Base-by-base conservation (phyloP, 306 rosid species). In the Cucurbita moschata region DNA sequence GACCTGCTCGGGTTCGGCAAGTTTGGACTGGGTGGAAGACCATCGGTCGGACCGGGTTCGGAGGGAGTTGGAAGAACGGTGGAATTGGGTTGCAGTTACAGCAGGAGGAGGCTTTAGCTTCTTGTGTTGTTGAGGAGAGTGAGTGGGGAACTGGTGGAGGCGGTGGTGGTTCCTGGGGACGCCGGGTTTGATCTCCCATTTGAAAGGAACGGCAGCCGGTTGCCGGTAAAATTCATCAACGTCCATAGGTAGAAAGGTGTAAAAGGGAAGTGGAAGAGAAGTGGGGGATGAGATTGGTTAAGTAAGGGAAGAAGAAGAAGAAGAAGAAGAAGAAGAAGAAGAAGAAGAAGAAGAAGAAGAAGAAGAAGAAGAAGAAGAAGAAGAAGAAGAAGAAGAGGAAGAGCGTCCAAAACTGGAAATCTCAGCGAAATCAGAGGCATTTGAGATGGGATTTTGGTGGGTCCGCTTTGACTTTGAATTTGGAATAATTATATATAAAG, bases 171-270 rank as follows among this genome's bases (percentile, higher is more conserved):
- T 16, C 63, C 75, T 85, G 59, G 99, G 99, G 50, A 86, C 88
- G 49, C 99, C 99, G 1, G 99, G 99, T 62, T 88, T 89, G 21
- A 91, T 76, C 83, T 94, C 99, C 99, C 99, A 94, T 58, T 91
- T 85, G 82, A 94, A 94, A 35, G 99, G 99, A 50, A 94, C 79
- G 7, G 95, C 82, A 42, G 96, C 99, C 19, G 85, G 86, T 75
- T 86, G 87, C 74, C 50, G 84, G 82, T 85, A 94, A 0, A 80
- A 88, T 37, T 89, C 95, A 39, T 81, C 94, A 1, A 58, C 52
- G 1, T 78, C 81, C 97, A 89, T 85, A 73, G 53, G 6, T 3
- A 3, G 37, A n/a, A 39, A 72, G 49, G 4, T 19, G 0, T 26
- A 8, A n/a, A 38, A 66, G 14, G 49, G 50, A 53, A 19, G 63